Evolutionary conservation across 441 rosid species (phyloP).

Genomic region (Pelargonium citronellum): DNA sequence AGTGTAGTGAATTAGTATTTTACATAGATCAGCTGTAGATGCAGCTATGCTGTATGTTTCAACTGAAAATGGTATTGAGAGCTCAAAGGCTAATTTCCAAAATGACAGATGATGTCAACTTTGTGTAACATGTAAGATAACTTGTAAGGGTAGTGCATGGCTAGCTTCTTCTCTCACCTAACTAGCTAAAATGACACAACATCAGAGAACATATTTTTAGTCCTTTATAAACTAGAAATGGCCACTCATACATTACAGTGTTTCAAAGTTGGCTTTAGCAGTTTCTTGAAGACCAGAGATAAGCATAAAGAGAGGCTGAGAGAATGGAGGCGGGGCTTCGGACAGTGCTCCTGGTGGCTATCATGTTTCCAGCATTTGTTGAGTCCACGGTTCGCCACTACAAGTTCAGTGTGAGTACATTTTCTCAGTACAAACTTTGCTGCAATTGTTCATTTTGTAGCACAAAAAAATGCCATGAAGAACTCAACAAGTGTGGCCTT

Average conservation of each 20-base stretch:
- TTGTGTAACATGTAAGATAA: slow-evolving; percentile 55
- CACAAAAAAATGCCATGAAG: too few relatives aligned
- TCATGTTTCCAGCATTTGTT: slow-evolving; percentile 33
- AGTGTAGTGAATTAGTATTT: neutral
- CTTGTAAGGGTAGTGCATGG: slow-evolving; percentile 12
- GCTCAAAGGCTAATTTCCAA: slow-evolving; percentile 20
- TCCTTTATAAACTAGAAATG: slow-evolving; percentile 20
- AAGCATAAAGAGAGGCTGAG: slow-evolving; percentile 8
- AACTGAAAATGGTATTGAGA: slow-evolving; percentile 27
- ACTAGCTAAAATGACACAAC: slow-evolving; percentile 54
- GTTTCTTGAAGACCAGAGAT: too few relatives aligned
- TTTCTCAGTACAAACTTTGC: neutral
- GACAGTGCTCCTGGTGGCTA: slow-evolving; percentile 28
- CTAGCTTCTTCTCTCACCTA: slow-evolving; percentile 40
- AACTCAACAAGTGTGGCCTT: too few relatives aligned
- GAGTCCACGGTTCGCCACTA: slow-evolving; percentile 49
- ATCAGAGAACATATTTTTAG: slow-evolving; percentile 22
- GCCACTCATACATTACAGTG: slow-evolving; percentile 16
- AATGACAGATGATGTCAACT: slow-evolving; percentile 16
- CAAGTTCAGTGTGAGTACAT: slow-evolving; percentile 52
- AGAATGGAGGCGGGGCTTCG: slow-evolving; percentile 20
- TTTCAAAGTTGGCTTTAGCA: too few relatives aligned
- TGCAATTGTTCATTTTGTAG: too few relatives aligned
- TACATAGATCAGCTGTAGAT: neutral
- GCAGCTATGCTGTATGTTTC: slow-evolving; percentile 41